Conservation (phyloP, 495 filamentous ascomycete genomes). For the Penicillium macrosclerotiorum region DNA sequence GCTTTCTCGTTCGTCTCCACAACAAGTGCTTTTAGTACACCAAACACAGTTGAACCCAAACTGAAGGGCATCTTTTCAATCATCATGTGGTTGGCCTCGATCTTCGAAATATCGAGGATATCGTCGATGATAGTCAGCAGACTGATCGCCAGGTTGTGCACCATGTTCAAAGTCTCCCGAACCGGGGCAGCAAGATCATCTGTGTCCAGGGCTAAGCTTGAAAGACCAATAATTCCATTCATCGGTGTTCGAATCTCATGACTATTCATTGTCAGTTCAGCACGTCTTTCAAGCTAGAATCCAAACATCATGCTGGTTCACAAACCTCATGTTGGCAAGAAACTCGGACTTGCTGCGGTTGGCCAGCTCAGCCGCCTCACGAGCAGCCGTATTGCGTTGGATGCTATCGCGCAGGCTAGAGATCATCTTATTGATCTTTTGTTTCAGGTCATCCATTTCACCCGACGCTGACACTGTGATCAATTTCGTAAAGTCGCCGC, state of each 20-base stretch:
- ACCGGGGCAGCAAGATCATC: conserved; percentile 66
- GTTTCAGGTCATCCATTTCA: conserved; percentile 94
- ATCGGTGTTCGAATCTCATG: conserved; percentile 82
- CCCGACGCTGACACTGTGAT: conserved; percentile 91
- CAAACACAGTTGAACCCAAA: conserved; percentile 49
- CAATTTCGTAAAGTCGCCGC: conserved; percentile 81
- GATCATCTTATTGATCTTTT: conserved; percentile 96
- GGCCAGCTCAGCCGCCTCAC: conserved; percentile 55
- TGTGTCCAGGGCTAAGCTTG: conserved; percentile 67
- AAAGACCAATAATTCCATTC: conserved; percentile 73
- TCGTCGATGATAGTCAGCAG: conserved; percentile 83
- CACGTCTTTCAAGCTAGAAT: conserved; percentile 56
- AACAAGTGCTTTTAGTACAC: conserved; percentile 62
- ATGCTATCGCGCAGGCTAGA: conserved; percentile 71
- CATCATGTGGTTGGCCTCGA: conserved; percentile 76
- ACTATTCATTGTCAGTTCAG: conserved; percentile 42
- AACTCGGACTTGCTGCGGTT: conserved; percentile 63
- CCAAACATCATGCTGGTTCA: conserved; percentile 61
- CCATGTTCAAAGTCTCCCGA: conserved; percentile 91
- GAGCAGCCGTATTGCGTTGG: conserved; percentile 35
- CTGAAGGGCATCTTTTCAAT: conserved; percentile 68
- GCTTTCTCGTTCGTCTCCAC: conserved; percentile 85
- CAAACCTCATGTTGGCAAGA: conserved; percentile 76
- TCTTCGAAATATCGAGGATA: conserved; percentile 80
- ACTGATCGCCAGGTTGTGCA: conserved; percentile 80